A percentile compares a stretch with the other conserved stretches of the same genome.
phyloP scores from a whole-genome alignment of 2,329 filamentous ascomycete species.

The Aspergillus sclerotialis region DNA sequence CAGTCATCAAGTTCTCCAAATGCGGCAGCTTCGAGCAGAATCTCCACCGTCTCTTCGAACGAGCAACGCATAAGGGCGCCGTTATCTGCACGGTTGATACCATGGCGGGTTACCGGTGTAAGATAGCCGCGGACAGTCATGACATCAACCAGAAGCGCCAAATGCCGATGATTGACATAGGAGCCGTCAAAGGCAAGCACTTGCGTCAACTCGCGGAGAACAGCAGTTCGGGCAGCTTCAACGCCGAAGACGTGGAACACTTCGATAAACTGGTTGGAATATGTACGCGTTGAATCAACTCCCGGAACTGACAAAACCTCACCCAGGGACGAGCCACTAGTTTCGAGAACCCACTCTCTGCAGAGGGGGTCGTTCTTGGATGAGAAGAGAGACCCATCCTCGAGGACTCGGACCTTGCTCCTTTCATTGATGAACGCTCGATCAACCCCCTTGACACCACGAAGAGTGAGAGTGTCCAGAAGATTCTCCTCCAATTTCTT shows the following conservation, averaged over 20 bases:
- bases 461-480: slow-evolving; percentile 81
- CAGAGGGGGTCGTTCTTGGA: slow-evolving; percentile 68
- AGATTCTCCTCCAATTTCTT: slow-evolving; percentile 89
- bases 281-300: slow-evolving; percentile 77
- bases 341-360: slow-evolving; percentile 94
- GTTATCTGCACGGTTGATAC: slow-evolving; percentile 96
- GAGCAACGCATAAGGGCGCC: slow-evolving; percentile 99
- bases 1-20: slow-evolving; percentile 96
- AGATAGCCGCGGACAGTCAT: slow-evolving; percentile 95
- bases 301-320: slow-evolving; percentile 80
- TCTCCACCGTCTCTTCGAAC: slow-evolving; percentile 98
- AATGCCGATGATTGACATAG: slow-evolving; percentile 97
- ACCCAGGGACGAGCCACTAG: slow-evolving; percentile 78
- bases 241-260: slow-evolving; percentile 93
- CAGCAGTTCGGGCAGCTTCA: slow-evolving; percentile 79
- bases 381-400: slow-evolving; percentile 66
- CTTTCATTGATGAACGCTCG: slow-evolving; percentile 89
- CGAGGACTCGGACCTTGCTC: slow-evolving; percentile 57
- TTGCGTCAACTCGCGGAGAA: slow-evolving; percentile 81
- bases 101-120: slow-evolving; percentile 94
- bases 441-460: slow-evolving; percentile 82
- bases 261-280: slow-evolving; percentile 93
- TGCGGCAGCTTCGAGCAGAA: slow-evolving; percentile 89
- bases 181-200: slow-evolving; percentile 98
- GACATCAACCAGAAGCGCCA: slow-evolving; percentile 89